phyloP scores from a whole-genome alignment of 257 asterid species.

The Jasminum sambac region DNA sequence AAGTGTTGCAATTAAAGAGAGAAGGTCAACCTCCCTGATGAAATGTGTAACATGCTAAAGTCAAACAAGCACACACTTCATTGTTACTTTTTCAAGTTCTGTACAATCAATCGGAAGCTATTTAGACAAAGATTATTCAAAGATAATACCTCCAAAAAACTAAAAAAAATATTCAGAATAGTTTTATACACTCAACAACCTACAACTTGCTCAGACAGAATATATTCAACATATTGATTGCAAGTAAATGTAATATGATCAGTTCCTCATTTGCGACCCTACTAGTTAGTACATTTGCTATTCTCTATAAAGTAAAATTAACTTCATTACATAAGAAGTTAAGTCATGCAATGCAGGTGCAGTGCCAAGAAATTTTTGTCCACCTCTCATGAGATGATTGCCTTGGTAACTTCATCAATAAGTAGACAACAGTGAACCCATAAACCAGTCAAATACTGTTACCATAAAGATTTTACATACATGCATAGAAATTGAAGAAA shows the following conservation, averaged over 20 bases:
- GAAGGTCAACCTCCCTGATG: slow-evolving; percentile 16
- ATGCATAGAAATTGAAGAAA: background rate
- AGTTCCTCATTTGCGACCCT: background rate
- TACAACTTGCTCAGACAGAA: background rate
- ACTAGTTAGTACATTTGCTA: background rate
- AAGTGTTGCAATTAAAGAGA: background rate
- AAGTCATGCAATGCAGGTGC: background rate
- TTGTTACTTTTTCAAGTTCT: background rate
- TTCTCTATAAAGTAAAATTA: background rate
- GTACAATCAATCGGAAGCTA: background rate
- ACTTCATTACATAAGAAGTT: background rate
- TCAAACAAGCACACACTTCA: slow-evolving; percentile 12
- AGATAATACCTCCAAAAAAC: background rate
- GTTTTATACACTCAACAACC: background rate
- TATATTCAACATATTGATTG: background rate
- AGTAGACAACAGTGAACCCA: background rate
- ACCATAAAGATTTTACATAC: background rate
- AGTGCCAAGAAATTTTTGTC: too few species aligned
- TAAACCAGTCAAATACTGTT: background rate
- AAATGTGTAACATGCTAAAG: slow-evolving; percentile 14
- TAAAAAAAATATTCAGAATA: background rate
- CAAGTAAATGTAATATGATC: background rate
- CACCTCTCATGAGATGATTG: background rate
- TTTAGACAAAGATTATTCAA: background rate
- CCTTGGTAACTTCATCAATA: background rate